Evolutionary conservation across 2,329 filamentous ascomycete species (phyloP), one percentile per base, ranked within the genome.

Genomic region (Annulohypoxylon truncatum): DNA sequence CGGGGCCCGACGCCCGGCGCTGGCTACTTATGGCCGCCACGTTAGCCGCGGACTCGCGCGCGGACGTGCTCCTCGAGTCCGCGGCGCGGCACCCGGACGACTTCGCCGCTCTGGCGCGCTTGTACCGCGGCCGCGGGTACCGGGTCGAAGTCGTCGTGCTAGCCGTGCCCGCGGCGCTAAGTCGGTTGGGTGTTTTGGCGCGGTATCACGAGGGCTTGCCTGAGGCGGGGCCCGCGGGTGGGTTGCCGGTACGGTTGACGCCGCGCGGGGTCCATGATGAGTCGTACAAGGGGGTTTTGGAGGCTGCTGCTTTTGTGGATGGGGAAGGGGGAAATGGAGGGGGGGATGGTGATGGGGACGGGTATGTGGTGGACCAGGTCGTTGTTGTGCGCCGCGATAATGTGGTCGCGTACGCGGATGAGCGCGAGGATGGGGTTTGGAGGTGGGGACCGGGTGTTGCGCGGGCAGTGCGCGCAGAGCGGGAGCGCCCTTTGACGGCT

Each of bases 181-280:
- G 80, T 66, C 73, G 80, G 9, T 69, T 83, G 13, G 82, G 82
- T 4, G 78, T 83, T 15, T 55, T 83, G 67, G 74, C 77, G 4
- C 74, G 82, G 28, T 84, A 75, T 65, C 76, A 81, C 61, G 73
- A 76, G 56, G 69, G 67, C 10, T 48, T 77, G 59, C 77, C 77
- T 0, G 80, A 81, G 72, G 77, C 75, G 0, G 74, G 74, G 67
- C 75, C 75, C 29, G 64, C 76, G 4, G 72, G 47, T 1, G 50
- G 73, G 1, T 47, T 84, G 40, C 81, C 81, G 1, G 67, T 77
- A 4, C 74, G 82, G 8, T 67, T 84, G 38, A 84, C 82, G 38
- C 82, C 82, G 3, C 72, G 71, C 13, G 74, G 66, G 61, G 79
- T 84, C n/a, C 82, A 85, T 54, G 80, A 84, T 53, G 82, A 82